Conservation (phyloP, 192 early-diverging fungal genomes). For the Podila epigama region DNA sequence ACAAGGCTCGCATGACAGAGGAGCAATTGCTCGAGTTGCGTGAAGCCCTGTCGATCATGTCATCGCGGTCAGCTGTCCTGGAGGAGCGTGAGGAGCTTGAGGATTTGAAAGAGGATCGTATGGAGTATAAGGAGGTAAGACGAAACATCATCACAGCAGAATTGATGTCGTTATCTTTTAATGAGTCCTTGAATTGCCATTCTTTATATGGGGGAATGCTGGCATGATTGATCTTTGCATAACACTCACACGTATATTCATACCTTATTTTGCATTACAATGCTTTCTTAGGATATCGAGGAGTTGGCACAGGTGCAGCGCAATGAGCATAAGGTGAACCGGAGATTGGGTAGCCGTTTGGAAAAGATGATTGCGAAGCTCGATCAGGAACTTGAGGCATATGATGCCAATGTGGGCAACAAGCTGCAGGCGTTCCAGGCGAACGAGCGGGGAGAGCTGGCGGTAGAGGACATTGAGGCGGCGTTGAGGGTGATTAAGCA, state of each 20-base stretch:
- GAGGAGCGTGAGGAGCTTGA: constrained; percentile 70
- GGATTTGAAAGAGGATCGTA: constrained; percentile 65
- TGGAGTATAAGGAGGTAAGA: constrained; percentile 69
- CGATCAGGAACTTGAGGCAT: constrained; percentile 72
- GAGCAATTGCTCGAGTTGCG: constrained; percentile 65
- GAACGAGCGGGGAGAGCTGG: constrained; percentile 71
- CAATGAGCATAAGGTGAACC: constrained; percentile 61
- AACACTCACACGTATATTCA: constrained; percentile 2
- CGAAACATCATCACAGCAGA: neutral
- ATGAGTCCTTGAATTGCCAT: no score
- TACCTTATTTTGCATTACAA: neutral
- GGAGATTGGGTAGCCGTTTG: constrained; percentile 68
- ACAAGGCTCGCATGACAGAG: constrained; percentile 59
- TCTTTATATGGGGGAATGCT: no score
- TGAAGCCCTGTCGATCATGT: constrained; percentile 63
- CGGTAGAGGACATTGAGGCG: constrained; percentile 70
- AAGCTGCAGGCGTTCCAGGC: constrained; percentile 72
- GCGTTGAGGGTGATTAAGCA: constrained; percentile 72
- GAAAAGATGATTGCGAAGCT: constrained; percentile 84
- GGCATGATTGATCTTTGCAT: no score
- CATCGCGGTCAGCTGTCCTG: constrained; percentile 62
- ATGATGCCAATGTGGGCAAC: constrained; percentile 69
- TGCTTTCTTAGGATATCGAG: constrained; percentile 54
- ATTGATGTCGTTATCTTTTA: no score
- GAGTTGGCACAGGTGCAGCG: constrained; percentile 60